A percentile compares a stretch with the other conserved stretches of the same genome.
These are phyloP conservation scores for Nakazawaea wickerhamii DNA, from an alignment of 805 yeast genomes.

Conservation along the genomic window DNA sequence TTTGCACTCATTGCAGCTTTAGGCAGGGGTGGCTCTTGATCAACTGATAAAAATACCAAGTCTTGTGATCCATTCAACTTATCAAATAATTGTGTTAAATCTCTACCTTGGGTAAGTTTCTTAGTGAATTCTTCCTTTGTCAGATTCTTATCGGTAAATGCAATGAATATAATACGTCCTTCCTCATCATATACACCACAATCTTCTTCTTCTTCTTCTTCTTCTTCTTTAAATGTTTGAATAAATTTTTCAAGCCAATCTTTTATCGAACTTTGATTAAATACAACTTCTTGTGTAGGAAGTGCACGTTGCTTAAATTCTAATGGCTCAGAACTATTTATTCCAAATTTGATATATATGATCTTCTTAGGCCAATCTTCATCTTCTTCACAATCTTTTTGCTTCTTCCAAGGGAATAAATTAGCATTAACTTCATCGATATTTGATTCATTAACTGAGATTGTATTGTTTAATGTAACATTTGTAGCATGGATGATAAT, in stretches of 20 bases:
- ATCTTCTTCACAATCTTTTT: conserved; percentile 7
- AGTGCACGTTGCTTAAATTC: not conserved
- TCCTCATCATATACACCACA: conserved; percentile 4
- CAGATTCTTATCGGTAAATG: conserved; percentile 2
- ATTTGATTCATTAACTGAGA: too few relatives aligned
- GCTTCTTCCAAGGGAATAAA: conserved; percentile 8
- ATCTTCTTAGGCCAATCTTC: conserved; percentile 8
- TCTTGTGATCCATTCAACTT: not conserved
- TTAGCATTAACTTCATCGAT: not conserved
- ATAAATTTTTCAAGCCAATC: conserved; percentile 8
- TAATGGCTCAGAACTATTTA: not conserved
- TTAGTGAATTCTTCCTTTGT: not conserved
- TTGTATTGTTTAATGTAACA: too few relatives aligned
- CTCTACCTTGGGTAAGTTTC: not conserved
- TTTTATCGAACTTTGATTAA: conserved; percentile 5
- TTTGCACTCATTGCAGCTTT: not conserved
- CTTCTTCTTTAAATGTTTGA: conserved; percentile 6
- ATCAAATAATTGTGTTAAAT: not conserved
- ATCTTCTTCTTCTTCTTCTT: not conserved
- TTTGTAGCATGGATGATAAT: too few relatives aligned
- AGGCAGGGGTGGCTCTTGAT: not conserved
- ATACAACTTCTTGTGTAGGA: conserved; percentile 1
- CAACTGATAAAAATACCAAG: not conserved
- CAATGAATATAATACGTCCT: conserved; percentile 6
- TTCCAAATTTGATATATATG: conserved; percentile 9